These are phyloP conservation scores for Wickerhamiella siamensis DNA, from an alignment of 805 yeast species.

Conservation along the genomic window DNA sequence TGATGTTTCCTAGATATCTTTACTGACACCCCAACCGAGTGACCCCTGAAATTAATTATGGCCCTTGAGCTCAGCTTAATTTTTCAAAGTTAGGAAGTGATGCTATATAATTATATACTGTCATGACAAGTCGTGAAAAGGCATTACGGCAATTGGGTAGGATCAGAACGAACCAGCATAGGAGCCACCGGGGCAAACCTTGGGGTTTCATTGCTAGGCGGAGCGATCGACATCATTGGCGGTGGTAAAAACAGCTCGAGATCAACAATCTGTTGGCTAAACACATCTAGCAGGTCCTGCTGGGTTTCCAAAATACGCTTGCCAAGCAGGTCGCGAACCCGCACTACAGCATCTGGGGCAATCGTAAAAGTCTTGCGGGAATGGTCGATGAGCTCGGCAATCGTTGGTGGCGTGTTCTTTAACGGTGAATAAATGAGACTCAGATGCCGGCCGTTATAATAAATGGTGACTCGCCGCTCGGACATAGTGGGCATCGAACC, in stretches of 20 bases:
- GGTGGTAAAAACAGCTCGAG: constrained; percentile 29
- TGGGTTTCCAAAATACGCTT: constrained; percentile 29
- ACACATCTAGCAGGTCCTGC: constrained; percentile 34
- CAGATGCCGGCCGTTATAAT: constrained; percentile 26
- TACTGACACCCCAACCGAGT: too few species aligned
- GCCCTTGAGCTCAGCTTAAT: too few species aligned
- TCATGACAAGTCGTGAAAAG: too few species aligned
- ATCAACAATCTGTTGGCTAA: constrained; percentile 28
- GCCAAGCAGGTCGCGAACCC: constrained; percentile 25
- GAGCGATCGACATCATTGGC: constrained; percentile 13
- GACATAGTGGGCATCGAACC: neutral
- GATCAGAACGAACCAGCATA: neutral
- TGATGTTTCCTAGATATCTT: too few species aligned
- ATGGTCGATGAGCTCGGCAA: constrained; percentile 62
- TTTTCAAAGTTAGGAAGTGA: too few species aligned
- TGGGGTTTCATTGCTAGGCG: neutral
- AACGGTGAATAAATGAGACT: constrained; percentile 50
- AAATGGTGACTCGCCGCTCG: constrained; percentile 22
- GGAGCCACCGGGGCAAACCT: constrained; percentile 3
- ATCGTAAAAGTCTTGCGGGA: constrained; percentile 61
- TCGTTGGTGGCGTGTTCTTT: constrained; percentile 67
- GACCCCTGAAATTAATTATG: too few species aligned
- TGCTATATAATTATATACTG: too few species aligned
- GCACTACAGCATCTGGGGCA: constrained; percentile 25
- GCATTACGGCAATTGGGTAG: too few species aligned